phyloP scores from a whole-genome alignment of 1,139 yeast species.

The Sugiyamaella castrensis region DNA sequence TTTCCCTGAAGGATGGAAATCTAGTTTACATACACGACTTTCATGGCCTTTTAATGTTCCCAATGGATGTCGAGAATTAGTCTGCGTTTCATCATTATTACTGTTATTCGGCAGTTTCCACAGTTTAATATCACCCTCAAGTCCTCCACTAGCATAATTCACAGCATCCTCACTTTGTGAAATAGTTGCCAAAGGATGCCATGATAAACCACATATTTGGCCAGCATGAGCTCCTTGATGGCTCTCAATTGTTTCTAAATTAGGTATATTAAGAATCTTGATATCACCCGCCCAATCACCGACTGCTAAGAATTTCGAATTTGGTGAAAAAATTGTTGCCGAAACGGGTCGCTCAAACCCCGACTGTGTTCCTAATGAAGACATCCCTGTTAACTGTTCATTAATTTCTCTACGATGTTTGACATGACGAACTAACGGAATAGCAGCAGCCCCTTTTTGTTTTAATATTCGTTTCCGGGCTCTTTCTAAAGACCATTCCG shows the following conservation, averaged over 20 bases:
- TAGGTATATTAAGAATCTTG: slow-evolving; percentile 45
- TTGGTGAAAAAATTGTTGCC: slow-evolving; percentile 48
- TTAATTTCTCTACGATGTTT: slow-evolving; percentile 49
- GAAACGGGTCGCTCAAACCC: slow-evolving; percentile 70
- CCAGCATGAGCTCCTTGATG: slow-evolving; percentile 51
- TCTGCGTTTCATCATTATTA: slow-evolving; percentile 11
- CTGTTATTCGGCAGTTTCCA: slow-evolving; percentile 42
- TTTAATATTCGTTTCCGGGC: slow-evolving; percentile 45
- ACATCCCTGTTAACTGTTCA: slow-evolving; percentile 40
- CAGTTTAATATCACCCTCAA: slow-evolving; percentile 55
- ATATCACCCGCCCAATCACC: slow-evolving; percentile 88
- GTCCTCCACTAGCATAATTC: slow-evolving; percentile 56
- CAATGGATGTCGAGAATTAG: slow-evolving; percentile 18
- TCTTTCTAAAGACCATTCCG: slow-evolving; percentile 48
- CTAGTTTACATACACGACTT: slow-evolving; percentile 59
- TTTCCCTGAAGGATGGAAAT: slow-evolving; percentile 62
- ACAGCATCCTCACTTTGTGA: slow-evolving; percentile 20
- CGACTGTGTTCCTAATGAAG: slow-evolving; percentile 66
- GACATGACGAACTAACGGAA: slow-evolving; percentile 36
- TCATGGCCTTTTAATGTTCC: slow-evolving; percentile 43
- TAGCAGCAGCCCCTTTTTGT: slow-evolving; percentile 32
- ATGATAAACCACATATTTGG: slow-evolving; percentile 67
- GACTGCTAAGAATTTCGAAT: slow-evolving; percentile 47
- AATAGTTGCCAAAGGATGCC: slow-evolving; percentile 46
- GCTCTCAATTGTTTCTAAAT: slow-evolving; percentile 38